Conservation (phyloP, 2,329 filamentous ascomycete species). For the Colletotrichum horii region DNA sequence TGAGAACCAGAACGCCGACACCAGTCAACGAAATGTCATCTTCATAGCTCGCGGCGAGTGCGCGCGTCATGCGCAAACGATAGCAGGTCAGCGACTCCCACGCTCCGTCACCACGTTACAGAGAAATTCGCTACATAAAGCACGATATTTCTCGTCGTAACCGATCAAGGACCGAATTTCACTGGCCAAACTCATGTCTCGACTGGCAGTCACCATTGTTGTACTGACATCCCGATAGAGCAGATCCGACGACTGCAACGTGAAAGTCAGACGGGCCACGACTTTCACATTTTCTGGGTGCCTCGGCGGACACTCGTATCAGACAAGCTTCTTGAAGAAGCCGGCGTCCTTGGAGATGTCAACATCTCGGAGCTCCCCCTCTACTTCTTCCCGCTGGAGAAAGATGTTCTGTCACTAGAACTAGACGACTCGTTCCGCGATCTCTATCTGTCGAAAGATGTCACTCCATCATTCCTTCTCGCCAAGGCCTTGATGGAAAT, state of each 20-base stretch:
- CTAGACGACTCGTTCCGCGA: conserved; percentile 86
- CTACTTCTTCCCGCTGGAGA: conserved; percentile 89
- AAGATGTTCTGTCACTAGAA: conserved; percentile 90
- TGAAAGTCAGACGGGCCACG: conserved; percentile 88
- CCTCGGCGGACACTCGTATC: conserved; percentile 90
- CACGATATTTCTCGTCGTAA: background rate
- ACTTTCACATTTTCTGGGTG: conserved; percentile 97
- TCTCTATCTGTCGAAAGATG: conserved; percentile 88
- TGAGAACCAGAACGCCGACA: conserved; percentile 94
- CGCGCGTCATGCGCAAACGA: conserved; percentile 79
- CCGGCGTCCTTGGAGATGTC: conserved; percentile 90
- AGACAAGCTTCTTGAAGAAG: conserved; percentile 89
- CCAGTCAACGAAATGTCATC: conserved; percentile 91
- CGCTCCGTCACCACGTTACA: background rate
- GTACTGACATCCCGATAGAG: conserved; percentile 54
- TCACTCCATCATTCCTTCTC: conserved; percentile 86
- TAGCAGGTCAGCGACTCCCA: conserved; percentile 74
- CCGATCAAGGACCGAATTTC: background rate
- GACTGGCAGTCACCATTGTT: conserved; percentile 40
- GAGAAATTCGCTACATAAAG: background rate
- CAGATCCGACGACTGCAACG: conserved; percentile 90
- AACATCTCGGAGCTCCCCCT: conserved; percentile 87
- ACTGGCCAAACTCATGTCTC: conserved; percentile 2
- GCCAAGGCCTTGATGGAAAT: conserved; percentile 94
- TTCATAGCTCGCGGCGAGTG: conserved; percentile 93